Base-by-base conservation (phyloP, 2,329 filamentous ascomycete genomes). In the Fusarium humuli region DNA sequence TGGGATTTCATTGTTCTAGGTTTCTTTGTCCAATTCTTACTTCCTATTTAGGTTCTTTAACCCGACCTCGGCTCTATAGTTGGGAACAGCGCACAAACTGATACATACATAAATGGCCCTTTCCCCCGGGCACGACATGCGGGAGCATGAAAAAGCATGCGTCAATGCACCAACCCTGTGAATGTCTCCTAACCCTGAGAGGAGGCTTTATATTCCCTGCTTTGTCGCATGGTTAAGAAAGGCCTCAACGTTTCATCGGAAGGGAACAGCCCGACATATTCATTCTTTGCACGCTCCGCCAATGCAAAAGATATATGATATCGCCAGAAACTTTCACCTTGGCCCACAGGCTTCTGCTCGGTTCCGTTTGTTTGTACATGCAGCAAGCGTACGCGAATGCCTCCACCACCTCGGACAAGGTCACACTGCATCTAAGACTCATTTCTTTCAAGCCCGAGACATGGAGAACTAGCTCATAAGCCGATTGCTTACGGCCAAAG, bases 41-140 rank as follows among this genome's bases (percentile, higher is more conserved):
- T 49, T 57, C 63, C 63, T 65, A 45, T 66, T 73, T 32, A 34
- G 49, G 53, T 23, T 52, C 34, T 45, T 61, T 58, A 52, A 52
- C 40, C 53, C 25, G 44, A 50, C 30, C 45, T 61, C 53, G 42
- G 40, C 50, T 61, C 48, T 20, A 69, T 29, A 58, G 48, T 52
- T 69, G 52, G 48, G 52, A 64, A 54, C 67, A 64, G 47, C 63
- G 41, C 54, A 57, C 63, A 50, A 56, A 56, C 40, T 55, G 60
- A 42, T 67, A 73, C 66, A 70, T 73, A 70, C 62, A 60, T 66
- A 69, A 63, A 60, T 66, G 69, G 53, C 68, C 45, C 54, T 49
- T 37, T 37, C 53, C 46, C 68, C 56, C 27, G 40, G 56, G 32
- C 47, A 65, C 66, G 46, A 55, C 60, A 60, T 64, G 59, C 65